phyloP scores from a whole-genome alignment of 192 early-diverging fungal genomes.

The Backusella tuberculispora region DNA sequence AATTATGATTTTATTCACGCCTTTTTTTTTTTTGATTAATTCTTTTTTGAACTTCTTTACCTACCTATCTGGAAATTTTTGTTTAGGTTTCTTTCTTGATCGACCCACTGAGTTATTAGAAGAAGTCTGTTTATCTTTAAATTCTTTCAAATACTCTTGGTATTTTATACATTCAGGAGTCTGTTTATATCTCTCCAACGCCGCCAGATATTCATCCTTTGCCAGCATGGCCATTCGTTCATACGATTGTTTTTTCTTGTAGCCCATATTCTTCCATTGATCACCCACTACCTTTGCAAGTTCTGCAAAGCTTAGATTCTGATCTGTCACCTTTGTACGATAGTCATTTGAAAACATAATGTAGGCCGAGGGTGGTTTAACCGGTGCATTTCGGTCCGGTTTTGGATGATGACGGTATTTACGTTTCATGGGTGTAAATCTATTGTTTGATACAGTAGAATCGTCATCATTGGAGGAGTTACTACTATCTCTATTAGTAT shows the following conservation, averaged over 20 bases:
- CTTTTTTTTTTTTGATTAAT: not conserved
- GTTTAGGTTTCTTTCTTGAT: constrained; percentile 22
- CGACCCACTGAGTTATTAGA: constrained; percentile 15
- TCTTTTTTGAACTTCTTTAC: too few relatives aligned
- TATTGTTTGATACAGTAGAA: not conserved
- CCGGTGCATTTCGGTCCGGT: constrained; percentile 45
- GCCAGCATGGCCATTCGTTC: constrained; percentile 39
- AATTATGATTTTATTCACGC: not conserved
- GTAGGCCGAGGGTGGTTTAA: constrained; percentile 51
- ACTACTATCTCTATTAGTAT: not conserved
- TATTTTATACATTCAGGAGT: constrained; percentile 36
- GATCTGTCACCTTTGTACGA: constrained; percentile 37
- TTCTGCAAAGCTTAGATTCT: constrained; percentile 43
- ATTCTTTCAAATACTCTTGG: constrained; percentile 43
- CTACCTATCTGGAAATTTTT: constrained; percentile 28
- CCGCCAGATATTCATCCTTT: constrained; percentile 43
- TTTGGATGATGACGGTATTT: constrained; percentile 50
- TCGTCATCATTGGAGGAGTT: constrained; percentile 29
- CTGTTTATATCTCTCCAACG: constrained; percentile 31
- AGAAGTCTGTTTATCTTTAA: constrained; percentile 38
- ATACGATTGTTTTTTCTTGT: constrained; percentile 35
- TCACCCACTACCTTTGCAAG: constrained; percentile 49
- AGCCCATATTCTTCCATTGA: constrained; percentile 43
- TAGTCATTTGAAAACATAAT: constrained; percentile 49
- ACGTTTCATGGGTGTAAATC: constrained; percentile 23